Conservation (phyloP, 2,329 filamentous ascomycete genomes). For the Neonectria coccinea region DNA sequence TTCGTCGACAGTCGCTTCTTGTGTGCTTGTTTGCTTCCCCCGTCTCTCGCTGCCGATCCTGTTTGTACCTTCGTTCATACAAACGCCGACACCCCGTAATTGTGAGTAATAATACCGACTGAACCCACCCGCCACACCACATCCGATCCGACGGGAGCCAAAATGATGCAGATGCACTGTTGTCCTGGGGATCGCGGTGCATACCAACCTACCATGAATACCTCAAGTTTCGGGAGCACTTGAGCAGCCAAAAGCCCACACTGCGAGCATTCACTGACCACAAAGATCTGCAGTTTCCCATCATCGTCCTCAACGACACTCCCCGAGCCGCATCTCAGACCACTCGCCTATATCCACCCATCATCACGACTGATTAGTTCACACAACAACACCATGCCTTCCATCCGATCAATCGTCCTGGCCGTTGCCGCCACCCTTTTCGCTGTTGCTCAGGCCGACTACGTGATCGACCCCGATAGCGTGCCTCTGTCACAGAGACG, state of each 20-base stretch:
- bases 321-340: constrained; percentile 9
- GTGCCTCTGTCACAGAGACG: constrained; percentile 66
- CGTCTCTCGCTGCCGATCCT: constrained; percentile 12
- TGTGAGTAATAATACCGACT: constrained; percentile 10
- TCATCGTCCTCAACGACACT: neutral
- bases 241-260: neutral
- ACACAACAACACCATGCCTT: constrained; percentile 60
- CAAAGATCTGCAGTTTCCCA: constrained; percentile 4
- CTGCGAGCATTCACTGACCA: constrained; percentile 2
- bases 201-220: constrained; percentile 13
- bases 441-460: constrained; percentile 66
- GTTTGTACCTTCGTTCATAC: constrained; percentile 24
- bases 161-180: constrained; percentile 8
- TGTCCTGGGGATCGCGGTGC: constrained; percentile 16
- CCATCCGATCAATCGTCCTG: constrained; percentile 64
- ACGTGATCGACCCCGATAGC: constrained; percentile 70
- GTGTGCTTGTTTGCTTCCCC: constrained; percentile 1
- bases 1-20: neutral
- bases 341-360: constrained; percentile 11
- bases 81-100: constrained; percentile 20
- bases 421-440: constrained; percentile 66
- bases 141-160: neutral
- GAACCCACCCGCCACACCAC: constrained; percentile 17
- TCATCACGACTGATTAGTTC: constrained; percentile 10
- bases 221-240: neutral